Evolutionary conservation across 2,329 filamentous ascomycete species (phyloP).

Genomic region (Chaetomiaceae sp.): DNA sequence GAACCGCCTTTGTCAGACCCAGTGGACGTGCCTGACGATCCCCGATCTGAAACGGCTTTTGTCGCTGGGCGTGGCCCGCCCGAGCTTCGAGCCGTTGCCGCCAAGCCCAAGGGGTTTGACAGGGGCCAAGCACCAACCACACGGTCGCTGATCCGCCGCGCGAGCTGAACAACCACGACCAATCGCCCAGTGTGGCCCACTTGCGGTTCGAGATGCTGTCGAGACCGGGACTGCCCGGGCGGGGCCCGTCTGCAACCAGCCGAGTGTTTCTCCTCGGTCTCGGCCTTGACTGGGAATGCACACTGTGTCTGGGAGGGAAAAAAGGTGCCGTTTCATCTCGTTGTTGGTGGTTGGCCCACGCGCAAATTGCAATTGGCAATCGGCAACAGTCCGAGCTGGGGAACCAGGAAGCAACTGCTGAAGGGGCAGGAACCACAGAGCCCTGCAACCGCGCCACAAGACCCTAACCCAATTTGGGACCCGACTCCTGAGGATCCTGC

Average conservation of each 20-base stretch:
- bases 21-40: slow-evolving; percentile 23
- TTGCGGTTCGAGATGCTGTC: slow-evolving; percentile 12
- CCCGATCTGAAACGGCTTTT: slow-evolving; percentile 28
- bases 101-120: slow-evolving; percentile 14
- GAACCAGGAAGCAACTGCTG: neutral
- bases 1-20: neutral
- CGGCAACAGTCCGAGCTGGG: too few relatives aligned
- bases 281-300: slow-evolving; percentile 5
- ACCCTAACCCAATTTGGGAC: slow-evolving; percentile 23
- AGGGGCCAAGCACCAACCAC: slow-evolving; percentile 16
- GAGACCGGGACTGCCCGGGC: neutral
- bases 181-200: slow-evolving; percentile 14
- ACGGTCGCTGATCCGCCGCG: neutral
- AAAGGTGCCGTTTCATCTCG: neutral
- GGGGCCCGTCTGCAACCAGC: neutral
- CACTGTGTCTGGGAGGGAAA: neutral
- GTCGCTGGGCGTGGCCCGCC: slow-evolving; percentile 21
- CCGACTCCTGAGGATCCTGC: slow-evolving; percentile 24
- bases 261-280: slow-evolving; percentile 18
- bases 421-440: neutral
- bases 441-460: slow-evolving; percentile 22
- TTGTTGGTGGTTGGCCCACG: neutral
- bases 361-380: neutral
- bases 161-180: slow-evolving; percentile 8
- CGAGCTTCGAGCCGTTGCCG: slow-evolving; percentile 11